Base-by-base conservation (phyloP, 2,329 filamentous ascomycete genomes). In the Rhinocladiella similis region DNA sequence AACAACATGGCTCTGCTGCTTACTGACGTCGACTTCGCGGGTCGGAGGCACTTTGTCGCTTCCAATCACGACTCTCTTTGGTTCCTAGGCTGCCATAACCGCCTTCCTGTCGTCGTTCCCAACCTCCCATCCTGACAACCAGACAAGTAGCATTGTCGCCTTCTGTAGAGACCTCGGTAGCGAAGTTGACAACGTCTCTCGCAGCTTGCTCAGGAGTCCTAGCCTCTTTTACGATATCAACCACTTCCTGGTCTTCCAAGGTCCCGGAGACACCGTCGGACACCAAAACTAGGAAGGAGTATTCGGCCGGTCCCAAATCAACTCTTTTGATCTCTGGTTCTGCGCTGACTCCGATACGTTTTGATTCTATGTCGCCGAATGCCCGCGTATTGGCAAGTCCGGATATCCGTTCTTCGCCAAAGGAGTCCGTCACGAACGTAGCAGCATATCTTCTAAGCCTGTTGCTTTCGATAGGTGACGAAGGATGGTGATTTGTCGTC, bases 341-440 rank as follows among this genome's bases (percentile, higher is more conserved):
- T 1, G 94, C 94, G 3, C 88, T 92, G 12, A 99, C 93, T 25
- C 94, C 94, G 50, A 97, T 87, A 51, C 93, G 88, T 75, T 99
- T 99, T 55, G 86, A 90, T 33, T 83, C 83, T 75, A 97, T 91
- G 75, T 99, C 94, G 22, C 94, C 94, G 70, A 99, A 97, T 3
- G 94, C 83, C 27, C 94, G 89, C 29, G 90, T 95, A 75, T 99
- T 99, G 65, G 94, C 94, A 0, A 99, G 81, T 0, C 94, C 93
- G 13, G 87, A 87, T 72, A 99, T 94, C 65, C 94, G 91, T 74
- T 97, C 92, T 75, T 99, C 94, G 68, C 94, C 94, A 71, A 99
- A 99, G 33, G 90, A 95, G 74, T 99, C 94, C 0, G 93, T 94
- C 16, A 96, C 88, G 70, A 97, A 93, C 2, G 88, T 87, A 27